These are phyloP conservation scores for Rubus parviflorus DNA, from an alignment of 306 rosid genomes.

Conservation along the genomic window DNA sequence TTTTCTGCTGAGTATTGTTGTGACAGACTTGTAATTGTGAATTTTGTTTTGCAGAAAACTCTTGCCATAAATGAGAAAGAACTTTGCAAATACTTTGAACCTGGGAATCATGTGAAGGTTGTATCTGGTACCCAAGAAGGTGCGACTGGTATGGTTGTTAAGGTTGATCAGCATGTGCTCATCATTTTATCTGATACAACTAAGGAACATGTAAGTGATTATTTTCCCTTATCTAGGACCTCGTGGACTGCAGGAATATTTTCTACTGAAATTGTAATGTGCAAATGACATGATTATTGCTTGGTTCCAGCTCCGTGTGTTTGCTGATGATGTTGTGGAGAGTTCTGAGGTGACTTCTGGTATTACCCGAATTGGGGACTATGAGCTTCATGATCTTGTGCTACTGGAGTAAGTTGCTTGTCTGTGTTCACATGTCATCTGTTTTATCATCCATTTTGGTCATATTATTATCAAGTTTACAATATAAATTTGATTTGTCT, in stretches of 20 bases:
- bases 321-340: slow-evolving; percentile 99
- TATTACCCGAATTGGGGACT: slow-evolving; percentile 87
- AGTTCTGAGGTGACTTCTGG: slow-evolving; percentile 97
- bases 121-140: slow-evolving; percentile 96
- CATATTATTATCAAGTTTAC: slow-evolving; percentile 17
- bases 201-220: slow-evolving; percentile 85
- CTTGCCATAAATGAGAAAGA: slow-evolving; percentile 85
- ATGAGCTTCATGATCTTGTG: slow-evolving; percentile 97
- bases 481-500: not conserved
- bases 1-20: not conserved
- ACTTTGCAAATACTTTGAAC: slow-evolving; percentile 93
- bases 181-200: slow-evolving; percentile 93
- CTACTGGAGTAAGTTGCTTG: slow-evolving; percentile 70
- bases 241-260: slow-evolving; percentile 3
- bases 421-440: not conserved
- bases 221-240: slow-evolving; percentile 4
- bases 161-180: slow-evolving; percentile 94
- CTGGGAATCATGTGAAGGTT: slow-evolving; percentile 97
- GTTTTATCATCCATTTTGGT: not conserved
- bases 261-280: slow-evolving; percentile 20
- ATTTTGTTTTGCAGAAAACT: slow-evolving; percentile 54
- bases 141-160: slow-evolving; percentile 98
- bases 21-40: slow-evolving; percentile 18
- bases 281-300: slow-evolving; percentile 20
- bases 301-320: slow-evolving; percentile 76